Base-by-base conservation (phyloP, 495 filamentous ascomycete species). In the Bryoglossum gracile region DNA sequence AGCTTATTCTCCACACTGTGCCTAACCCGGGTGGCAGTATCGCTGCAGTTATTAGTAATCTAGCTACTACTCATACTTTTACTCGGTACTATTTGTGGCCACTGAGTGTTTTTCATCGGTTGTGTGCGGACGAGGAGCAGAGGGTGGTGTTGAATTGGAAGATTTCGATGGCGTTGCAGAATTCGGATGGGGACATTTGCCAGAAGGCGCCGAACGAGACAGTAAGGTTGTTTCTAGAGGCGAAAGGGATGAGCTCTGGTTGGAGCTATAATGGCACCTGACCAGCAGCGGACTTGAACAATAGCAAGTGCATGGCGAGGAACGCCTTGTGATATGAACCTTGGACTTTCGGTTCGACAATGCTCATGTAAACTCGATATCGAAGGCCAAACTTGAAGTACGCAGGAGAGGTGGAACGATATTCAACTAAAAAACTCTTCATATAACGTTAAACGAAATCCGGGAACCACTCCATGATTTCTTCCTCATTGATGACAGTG, bases 401-500 rank as follows among this genome's bases (percentile, higher is more conserved):
- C n/a, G n/a, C n/a, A n/a, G n/a, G n/a, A n/a, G n/a, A n/a, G n/a
- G n/a, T n/a, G n/a, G n/a, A n/a, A n/a, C n/a, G n/a, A n/a, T n/a
- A n/a, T n/a, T n/a, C n/a, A n/a, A n/a, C n/a, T n/a, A n/a, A n/a
- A n/a, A n/a, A n/a, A n/a, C n/a, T n/a, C n/a, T n/a, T n/a, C n/a
- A n/a, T n/a, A n/a, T n/a, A n/a, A n/a, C n/a, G n/a, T n/a, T n/a
- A n/a, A n/a, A n/a, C n/a, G n/a, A n/a, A n/a, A n/a, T n/a, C n/a
- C n/a, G n/a, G n/a, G n/a, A 47, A 47, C 11, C 25, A 19, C 16
- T 19, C 19, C 32, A 19, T 22, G 22, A 21, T 39, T 17, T 48
- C 46, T 16, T 40, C 45, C 19, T 46, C 46, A 2, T 24, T 24
- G 28, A 61, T 50, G 26, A 71, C 48, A 32, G 51, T 64, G 18